phyloP scores from a whole-genome alignment of 768 basidiomycete species.

The Naematelia encephala region DNA sequence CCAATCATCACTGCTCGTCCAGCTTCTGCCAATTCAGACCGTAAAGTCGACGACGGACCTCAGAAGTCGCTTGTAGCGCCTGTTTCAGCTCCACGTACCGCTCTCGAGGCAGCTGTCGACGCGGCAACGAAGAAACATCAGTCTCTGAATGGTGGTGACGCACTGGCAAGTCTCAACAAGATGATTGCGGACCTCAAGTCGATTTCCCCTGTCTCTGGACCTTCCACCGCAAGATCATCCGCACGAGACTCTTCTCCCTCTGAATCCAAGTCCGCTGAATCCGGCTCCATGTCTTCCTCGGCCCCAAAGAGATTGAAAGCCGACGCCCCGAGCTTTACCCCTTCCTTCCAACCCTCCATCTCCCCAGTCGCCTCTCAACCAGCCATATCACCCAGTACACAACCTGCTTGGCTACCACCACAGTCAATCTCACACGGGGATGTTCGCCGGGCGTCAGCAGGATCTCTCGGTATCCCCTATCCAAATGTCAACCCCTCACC shows the following conservation, averaged over 20 bases:
- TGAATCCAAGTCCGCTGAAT: background rate
- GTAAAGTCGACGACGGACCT: background rate
- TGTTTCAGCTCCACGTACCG: constrained; percentile 12
- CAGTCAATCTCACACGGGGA: constrained; percentile 15
- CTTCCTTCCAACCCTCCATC: constrained; percentile 28
- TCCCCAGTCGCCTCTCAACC: constrained; percentile 27
- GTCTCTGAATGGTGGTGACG: constrained; percentile 24
- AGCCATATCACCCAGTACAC: constrained; percentile 20
- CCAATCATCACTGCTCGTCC: constrained; percentile 8
- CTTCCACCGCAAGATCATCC: constrained; percentile 11
- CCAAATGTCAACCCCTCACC: constrained; percentile 5
- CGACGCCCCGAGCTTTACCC: constrained; percentile 44
- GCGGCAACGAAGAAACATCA: constrained; percentile 29
- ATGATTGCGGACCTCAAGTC: constrained; percentile 93
- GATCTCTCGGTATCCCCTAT: constrained; percentile 5
- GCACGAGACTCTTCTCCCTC: background rate
- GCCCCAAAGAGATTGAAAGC: constrained; percentile 40
- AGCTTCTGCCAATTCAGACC: constrained; percentile 10
- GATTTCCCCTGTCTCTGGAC: constrained; percentile 54
- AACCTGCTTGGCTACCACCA: constrained; percentile 5
- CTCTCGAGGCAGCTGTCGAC: constrained; percentile 36
- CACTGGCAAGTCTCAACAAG: constrained; percentile 62
- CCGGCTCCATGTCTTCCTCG: background rate
- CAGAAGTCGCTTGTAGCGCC: background rate
- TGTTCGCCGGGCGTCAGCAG: constrained; percentile 8